These are phyloP conservation scores for Sporothrix mexicana DNA, from an alignment of 2,329 filamentous ascomycete species.

Conservation along the genomic window DNA sequence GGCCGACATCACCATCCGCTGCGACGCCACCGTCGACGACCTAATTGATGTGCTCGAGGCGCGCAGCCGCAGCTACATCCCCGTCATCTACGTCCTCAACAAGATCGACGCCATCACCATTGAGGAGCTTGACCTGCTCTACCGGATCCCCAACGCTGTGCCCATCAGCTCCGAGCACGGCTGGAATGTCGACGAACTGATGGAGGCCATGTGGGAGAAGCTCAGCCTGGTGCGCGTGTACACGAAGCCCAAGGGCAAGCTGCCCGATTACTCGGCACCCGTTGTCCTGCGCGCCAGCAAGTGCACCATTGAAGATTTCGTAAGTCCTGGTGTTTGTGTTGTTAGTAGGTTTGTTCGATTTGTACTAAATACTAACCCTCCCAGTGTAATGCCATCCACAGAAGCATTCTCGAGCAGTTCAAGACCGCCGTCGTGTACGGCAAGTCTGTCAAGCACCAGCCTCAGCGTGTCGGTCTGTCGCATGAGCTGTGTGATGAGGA, in stretches of 20 bases:
- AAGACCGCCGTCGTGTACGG: constrained; percentile 95
- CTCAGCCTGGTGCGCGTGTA: constrained; percentile 90
- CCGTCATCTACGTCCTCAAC: constrained; percentile 98
- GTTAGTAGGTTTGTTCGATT: background rate
- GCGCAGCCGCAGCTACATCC: constrained; percentile 93
- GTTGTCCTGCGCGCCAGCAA: constrained; percentile 84
- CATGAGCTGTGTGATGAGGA: constrained; percentile 97
- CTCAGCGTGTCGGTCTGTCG: constrained; percentile 87
- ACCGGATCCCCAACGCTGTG: constrained; percentile 94
- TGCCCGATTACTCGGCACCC: constrained; percentile 89
- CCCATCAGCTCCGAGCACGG: constrained; percentile 97
- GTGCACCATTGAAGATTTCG: constrained; percentile 96
- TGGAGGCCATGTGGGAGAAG: constrained; percentile 98
- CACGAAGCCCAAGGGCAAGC: constrained; percentile 95
- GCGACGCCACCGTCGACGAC: constrained; percentile 96
- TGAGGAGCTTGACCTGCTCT: constrained; percentile 93
- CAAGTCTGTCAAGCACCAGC: constrained; percentile 97
- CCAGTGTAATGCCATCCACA: constrained; percentile 97
- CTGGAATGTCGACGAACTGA: constrained; percentile 96
- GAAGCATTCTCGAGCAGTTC: constrained; percentile 94
- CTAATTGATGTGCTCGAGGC: constrained; percentile 95
- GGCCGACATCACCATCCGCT: constrained; percentile 95
- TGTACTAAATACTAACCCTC: constrained; percentile 6
- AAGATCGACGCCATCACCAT: constrained; percentile 99
- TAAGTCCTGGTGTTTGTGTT: constrained; percentile 58